phyloP scores from a whole-genome alignment of 257 asterid species.

The Marsdenia floribunda region DNA sequence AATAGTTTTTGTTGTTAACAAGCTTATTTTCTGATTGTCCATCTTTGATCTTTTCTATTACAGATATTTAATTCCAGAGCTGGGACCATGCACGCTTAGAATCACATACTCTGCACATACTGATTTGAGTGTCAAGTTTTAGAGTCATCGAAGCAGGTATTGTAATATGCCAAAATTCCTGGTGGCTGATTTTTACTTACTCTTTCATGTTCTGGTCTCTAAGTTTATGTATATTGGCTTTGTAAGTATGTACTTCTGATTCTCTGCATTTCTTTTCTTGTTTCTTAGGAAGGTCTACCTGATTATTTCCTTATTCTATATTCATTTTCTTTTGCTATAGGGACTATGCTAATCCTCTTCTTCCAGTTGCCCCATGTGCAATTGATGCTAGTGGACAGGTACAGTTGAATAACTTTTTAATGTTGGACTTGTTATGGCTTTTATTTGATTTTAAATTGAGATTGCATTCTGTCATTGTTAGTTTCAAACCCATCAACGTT shows the following conservation, averaged over 20 bases:
- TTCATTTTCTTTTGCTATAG: conserved; percentile 25
- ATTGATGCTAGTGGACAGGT: conserved; percentile 95
- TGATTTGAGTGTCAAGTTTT: conserved; percentile 89
- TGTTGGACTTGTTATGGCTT: neutral
- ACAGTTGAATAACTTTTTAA: neutral
- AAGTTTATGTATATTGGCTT: neutral
- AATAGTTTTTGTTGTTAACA: neutral
- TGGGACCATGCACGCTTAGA: conserved; percentile 82
- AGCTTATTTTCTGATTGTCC: conserved; percentile 27
- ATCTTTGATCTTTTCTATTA: conserved; percentile 21
- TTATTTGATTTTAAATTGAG: neutral
- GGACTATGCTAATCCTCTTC: conserved; percentile 90
- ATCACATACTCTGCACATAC: conserved; percentile 95
- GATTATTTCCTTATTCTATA: neutral
- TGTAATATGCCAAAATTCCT: neutral
- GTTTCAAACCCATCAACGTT: neutral
- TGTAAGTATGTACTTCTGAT: neutral
- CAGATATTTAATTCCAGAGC: conserved; percentile 86
- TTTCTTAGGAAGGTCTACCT: neutral
- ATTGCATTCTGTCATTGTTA: neutral
- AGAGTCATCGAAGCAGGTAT: conserved; percentile 63
- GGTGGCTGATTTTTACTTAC: neutral
- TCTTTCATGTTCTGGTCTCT: neutral
- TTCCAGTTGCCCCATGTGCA: conserved; percentile 94
- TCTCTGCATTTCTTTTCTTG: neutral